phyloP scores from a whole-genome alignment of 495 filamentous ascomycete species.

The Aspergillus mulundensis region DNA sequence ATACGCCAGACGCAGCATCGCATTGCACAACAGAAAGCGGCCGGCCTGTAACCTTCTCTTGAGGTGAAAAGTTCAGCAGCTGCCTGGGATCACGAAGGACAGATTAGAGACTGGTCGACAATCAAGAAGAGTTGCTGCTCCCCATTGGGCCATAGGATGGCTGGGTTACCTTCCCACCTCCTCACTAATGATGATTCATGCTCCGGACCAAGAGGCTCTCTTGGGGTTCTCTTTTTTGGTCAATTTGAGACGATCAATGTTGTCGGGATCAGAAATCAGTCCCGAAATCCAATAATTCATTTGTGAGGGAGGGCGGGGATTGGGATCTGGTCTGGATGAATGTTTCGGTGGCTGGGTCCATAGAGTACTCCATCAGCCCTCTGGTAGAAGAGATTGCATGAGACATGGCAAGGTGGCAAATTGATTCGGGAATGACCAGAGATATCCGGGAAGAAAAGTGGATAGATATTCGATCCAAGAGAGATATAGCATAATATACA shows the following conservation, averaged over 20 bases:
- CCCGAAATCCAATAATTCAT: neutral
- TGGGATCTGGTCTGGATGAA: neutral
- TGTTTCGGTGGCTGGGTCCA: neutral
- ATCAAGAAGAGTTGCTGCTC: neutral
- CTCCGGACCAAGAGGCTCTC: neutral
- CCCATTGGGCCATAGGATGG: neutral
- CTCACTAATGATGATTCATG: neutral
- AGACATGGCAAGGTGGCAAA: neutral
- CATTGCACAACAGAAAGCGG: neutral
- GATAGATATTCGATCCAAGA: neutral
- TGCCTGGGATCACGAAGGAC: neutral
- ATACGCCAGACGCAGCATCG: slow-evolving; percentile 5
- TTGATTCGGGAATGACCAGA: neutral
- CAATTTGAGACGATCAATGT: neutral
- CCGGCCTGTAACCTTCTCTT: neutral
- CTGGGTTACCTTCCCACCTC: neutral
- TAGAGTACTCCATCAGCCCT: neutral
- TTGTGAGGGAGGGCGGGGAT: neutral
- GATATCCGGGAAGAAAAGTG: neutral
- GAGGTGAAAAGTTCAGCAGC: neutral
- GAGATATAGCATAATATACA: neutral
- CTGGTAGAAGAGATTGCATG: neutral
- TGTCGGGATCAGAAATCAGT: neutral
- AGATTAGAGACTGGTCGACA: neutral
- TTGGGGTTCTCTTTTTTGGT: neutral